Evolutionary conservation across 768 basidiomycete genomes (phyloP).

Genomic region (Hygrocybe coccinea): DNA sequence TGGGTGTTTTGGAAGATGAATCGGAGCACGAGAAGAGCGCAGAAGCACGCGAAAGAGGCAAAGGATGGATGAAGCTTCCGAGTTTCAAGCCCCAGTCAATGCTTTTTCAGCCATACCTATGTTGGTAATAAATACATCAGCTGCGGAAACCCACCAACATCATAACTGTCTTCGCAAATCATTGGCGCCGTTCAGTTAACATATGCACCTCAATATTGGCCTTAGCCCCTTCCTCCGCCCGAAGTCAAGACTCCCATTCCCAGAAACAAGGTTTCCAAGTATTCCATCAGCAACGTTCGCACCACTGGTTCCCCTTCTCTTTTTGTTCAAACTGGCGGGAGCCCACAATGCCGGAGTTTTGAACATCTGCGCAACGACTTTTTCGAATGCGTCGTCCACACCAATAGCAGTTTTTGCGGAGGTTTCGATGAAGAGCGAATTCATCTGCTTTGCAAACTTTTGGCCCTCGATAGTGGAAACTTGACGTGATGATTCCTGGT

Average conservation of each 20-base stretch:
- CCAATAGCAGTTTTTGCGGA: constrained; percentile 88
- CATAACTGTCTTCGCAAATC: too few relatives aligned
- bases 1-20: constrained; percentile 21
- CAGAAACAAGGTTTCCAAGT: too few relatives aligned
- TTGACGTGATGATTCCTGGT: constrained; percentile 89
- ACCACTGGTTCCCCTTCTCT: not conserved
- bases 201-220: too few relatives aligned
- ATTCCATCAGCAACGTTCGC: too few relatives aligned
- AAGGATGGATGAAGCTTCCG: constrained; percentile 20
- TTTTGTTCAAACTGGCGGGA: not conserved
- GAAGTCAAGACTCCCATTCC: too few relatives aligned
- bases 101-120: not conserved
- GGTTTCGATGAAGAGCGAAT: constrained; percentile 84
- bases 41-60: too few relatives aligned
- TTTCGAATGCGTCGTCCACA: constrained; percentile 66
- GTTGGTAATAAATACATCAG: too few relatives aligned
- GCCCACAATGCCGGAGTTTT: constrained; percentile 80
- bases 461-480: constrained; percentile 75
- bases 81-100: not conserved
- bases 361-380: constrained; percentile 76
- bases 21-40: too few relatives aligned
- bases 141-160: too few relatives aligned
- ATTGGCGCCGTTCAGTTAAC: too few relatives aligned
- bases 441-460: constrained; percentile 76
- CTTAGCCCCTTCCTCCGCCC: too few relatives aligned